phyloP scores from a whole-genome alignment of 257 asterid species.

The Ajuga chamaepitys region DNA sequence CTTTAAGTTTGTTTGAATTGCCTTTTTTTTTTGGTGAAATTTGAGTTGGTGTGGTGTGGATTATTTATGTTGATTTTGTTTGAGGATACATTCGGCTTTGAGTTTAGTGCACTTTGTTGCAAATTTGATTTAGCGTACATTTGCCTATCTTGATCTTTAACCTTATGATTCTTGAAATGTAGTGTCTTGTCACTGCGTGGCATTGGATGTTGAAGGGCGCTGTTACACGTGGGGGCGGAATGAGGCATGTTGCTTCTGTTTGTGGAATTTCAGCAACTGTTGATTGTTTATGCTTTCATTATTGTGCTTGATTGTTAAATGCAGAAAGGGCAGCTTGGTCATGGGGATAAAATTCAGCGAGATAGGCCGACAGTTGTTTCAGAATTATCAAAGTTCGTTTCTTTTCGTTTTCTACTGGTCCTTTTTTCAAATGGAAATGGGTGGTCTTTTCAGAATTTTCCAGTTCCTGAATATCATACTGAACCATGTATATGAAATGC shows the following conservation, averaged over 20 bases:
- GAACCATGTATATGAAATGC: no score
- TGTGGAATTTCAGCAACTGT: background rate
- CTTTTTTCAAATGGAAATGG: background rate
- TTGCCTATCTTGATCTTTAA: no score
- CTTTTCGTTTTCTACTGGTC: background rate
- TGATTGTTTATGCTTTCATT: slow-evolving; percentile 3
- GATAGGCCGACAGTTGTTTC: slow-evolving; percentile 87
- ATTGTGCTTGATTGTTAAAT: background rate
- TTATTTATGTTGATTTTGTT: background rate
- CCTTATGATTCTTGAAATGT: slow-evolving; percentile 28
- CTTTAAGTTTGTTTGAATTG: background rate
- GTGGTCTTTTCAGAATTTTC: background rate
- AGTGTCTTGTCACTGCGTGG: slow-evolving; percentile 94
- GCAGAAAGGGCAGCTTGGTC: slow-evolving; percentile 99
- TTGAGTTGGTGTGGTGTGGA: background rate
- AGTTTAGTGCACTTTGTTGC: no score
- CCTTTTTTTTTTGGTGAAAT: background rate
- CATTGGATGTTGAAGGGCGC: slow-evolving; percentile 87
- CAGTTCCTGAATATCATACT: background rate
- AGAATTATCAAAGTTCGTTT: slow-evolving; percentile 59
- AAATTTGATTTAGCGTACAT: no score
- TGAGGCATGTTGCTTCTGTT: slow-evolving; percentile 45
- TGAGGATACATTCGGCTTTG: no score
- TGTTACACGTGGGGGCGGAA: slow-evolving; percentile 98
- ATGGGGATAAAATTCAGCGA: slow-evolving; percentile 79